Conservation (phyloP, 2,329 filamentous ascomycete genomes). For the Pyrenochaeta sp. region DNA sequence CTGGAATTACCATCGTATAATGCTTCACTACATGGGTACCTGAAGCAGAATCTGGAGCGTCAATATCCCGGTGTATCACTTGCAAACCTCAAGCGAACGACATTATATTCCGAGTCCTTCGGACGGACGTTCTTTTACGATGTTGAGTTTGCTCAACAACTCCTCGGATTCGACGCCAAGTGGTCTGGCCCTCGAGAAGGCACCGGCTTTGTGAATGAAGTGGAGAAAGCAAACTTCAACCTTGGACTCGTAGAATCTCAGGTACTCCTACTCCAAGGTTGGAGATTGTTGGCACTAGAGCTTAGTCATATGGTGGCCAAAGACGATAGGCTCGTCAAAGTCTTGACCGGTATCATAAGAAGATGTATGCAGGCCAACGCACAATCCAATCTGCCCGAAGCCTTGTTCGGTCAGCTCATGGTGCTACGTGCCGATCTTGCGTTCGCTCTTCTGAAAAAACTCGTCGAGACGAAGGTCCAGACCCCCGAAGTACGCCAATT, state of each 20-base stretch:
- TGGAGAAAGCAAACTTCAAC: conserved; percentile 88
- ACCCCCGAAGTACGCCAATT: conserved; percentile 62
- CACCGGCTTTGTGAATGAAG: conserved; percentile 81
- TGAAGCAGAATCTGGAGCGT: conserved; percentile 82
- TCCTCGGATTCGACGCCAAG: conserved; percentile 77
- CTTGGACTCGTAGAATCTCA: conserved; percentile 92
- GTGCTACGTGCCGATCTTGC: conserved; percentile 80
- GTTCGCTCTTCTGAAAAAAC: conserved; percentile 80
- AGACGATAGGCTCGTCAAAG: conserved; percentile 66
- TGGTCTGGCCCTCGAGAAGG: conserved; percentile 68
- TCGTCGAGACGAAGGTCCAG: conserved; percentile 66
- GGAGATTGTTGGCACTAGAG: conserved; percentile 87
- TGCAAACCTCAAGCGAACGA: conserved; percentile 80
- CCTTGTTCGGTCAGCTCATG: conserved; percentile 81
- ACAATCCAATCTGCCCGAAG: conserved; percentile 73
- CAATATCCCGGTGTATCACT: conserved; percentile 78
- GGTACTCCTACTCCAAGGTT: conserved; percentile 83
- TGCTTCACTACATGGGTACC: conserved; percentile 81
- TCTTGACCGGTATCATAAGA: conserved; percentile 76
- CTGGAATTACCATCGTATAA: conserved; percentile 86
- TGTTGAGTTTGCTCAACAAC: conserved; percentile 73
- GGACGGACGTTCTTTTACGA: conserved; percentile 87
- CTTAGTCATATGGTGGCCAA: conserved; percentile 70
- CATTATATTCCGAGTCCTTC: conserved; percentile 69
- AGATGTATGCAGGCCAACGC: conserved; percentile 83